Conservation (phyloP, 1,284 basidiomycete genomes). For the Cryptococcus jaspeensis region DNA sequence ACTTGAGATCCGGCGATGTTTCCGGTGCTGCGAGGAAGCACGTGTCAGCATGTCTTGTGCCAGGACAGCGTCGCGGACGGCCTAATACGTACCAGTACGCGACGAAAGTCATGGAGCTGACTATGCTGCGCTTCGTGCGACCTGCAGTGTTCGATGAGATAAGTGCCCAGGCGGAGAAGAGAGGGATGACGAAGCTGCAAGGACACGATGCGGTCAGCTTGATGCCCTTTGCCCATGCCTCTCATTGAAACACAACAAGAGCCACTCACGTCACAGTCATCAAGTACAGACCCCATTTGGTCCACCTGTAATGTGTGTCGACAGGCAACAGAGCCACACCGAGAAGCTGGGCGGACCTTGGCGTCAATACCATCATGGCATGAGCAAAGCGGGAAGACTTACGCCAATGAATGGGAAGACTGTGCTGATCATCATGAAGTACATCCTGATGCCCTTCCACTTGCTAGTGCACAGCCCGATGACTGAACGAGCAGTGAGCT, state of each 20-base stretch:
- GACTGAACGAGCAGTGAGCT: constrained; percentile 5
- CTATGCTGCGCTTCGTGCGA: constrained; percentile 40
- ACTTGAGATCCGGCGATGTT: constrained; percentile 29
- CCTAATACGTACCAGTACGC: constrained; percentile 27
- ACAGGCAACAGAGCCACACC: constrained; percentile 21
- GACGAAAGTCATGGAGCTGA: constrained; percentile 31
- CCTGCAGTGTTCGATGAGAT: constrained; percentile 42
- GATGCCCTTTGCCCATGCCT: neutral
- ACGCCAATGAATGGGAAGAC: constrained; percentile 24
- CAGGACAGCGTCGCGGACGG: neutral
- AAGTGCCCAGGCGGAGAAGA: constrained; percentile 36
- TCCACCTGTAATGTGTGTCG: constrained; percentile 28
- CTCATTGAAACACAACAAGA: neutral
- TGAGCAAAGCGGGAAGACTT: neutral
- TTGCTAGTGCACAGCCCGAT: constrained; percentile 34
- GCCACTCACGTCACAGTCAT: constrained; percentile 29
- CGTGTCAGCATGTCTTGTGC: no score
- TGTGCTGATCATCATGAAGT: constrained; percentile 34
- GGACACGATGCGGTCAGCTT: neutral
- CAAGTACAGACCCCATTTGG: constrained; percentile 33
- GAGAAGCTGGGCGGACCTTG: constrained; percentile 8
- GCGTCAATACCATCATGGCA: neutral
- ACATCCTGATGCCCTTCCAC: constrained; percentile 31
- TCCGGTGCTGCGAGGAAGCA: neutral
- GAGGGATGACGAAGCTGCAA: constrained; percentile 27